These are phyloP conservation scores for Vitellaria paradoxa DNA, from an alignment of 179 eudicot species.

Conservation along the genomic window DNA sequence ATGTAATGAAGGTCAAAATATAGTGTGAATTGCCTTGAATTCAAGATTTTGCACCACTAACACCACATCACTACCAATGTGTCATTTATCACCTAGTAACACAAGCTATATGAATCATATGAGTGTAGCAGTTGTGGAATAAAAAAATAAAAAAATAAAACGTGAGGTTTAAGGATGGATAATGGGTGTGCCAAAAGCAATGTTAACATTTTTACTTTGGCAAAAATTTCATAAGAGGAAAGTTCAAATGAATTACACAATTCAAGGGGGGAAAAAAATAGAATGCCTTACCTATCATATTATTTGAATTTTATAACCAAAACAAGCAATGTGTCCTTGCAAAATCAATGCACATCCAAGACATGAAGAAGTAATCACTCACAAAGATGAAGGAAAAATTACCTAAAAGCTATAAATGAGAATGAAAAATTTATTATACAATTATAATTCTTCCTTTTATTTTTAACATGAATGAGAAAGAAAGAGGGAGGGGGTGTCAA, in stretches of 20 bases:
- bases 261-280: not conserved
- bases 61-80: not conserved
- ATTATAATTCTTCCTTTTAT: not conserved
- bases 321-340: no score
- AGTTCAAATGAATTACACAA: not conserved
- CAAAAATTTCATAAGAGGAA: not conserved
- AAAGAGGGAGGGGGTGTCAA: no score
- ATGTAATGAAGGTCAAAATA: not conserved
- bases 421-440: not conserved
- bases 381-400: no score
- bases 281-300: not conserved
- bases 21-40: not conserved
- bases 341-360: no score
- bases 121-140: not conserved
- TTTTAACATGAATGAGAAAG: not conserved
- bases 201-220: not conserved
- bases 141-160: not conserved
- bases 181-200: not conserved
- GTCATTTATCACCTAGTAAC: not conserved
- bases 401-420: not conserved
- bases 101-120: not conserved
- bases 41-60: not conserved
- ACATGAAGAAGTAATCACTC: no score
- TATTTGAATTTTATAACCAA: not conserved
- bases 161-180: no score